Conservation (phyloP, 257 asterid species). For the Nicotiana benthamiana region DNA sequence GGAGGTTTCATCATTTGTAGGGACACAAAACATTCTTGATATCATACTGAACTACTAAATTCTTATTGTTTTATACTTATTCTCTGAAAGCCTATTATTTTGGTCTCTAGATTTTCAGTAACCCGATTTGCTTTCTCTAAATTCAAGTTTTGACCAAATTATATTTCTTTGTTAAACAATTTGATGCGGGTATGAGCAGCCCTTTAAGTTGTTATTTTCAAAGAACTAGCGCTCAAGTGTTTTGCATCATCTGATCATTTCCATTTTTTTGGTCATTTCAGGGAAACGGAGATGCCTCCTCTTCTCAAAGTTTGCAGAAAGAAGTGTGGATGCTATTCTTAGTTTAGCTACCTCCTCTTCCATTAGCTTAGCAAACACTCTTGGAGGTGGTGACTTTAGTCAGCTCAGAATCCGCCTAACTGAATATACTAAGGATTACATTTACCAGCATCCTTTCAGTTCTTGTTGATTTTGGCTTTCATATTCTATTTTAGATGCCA, state of each 20-base stretch:
- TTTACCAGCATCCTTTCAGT: neutral
- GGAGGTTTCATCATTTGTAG: no score
- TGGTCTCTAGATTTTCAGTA: no score
- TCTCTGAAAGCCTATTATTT: no score
- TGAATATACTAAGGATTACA: constrained; percentile 55
- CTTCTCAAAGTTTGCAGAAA: constrained; percentile 50
- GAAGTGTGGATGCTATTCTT: constrained; percentile 36
- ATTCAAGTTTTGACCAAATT: no score
- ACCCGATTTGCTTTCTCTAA: no score
- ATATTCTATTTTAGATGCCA: neutral
- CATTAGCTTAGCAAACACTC: constrained; percentile 19
- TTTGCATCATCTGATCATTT: neutral
- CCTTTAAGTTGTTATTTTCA: constrained; percentile 3
- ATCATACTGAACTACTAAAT: no score
- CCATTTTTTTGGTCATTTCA: constrained; percentile 11
- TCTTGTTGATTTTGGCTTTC: neutral
- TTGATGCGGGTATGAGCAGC: constrained; percentile 56
- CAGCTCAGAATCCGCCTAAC: constrained; percentile 56
- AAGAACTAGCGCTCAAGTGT: neutral
- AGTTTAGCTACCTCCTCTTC: constrained; percentile 28
- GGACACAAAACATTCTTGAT: no score
- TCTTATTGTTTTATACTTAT: no score
- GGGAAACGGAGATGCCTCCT: constrained; percentile 57
- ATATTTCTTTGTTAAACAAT: no score
- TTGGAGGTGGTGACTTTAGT: constrained; percentile 27